Evolutionary conservation across 106 monocot genomes (phyloP).

Genomic region (Apostasia shenzhenica): DNA sequence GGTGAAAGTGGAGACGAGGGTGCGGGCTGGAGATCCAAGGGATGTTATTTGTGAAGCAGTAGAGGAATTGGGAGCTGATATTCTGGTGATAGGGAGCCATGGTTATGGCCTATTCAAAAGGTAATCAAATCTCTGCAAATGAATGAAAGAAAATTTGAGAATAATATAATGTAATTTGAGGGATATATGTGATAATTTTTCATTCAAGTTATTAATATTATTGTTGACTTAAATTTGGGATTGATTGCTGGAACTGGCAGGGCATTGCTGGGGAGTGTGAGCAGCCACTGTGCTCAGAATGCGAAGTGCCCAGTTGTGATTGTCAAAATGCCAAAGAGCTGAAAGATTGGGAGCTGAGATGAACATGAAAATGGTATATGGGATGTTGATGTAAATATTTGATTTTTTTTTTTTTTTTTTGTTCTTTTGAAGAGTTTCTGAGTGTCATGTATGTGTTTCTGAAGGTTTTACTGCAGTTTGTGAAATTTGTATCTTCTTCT

Average conservation of each 20-base stretch:
- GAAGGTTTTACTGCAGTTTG: too few species aligned
- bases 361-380: background rate
- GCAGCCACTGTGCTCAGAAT: constrained; percentile 23
- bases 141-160: too few species aligned
- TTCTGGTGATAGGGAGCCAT: constrained; percentile 65
- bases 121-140: constrained; percentile 4
- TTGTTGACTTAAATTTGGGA: background rate
- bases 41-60: constrained; percentile 57
- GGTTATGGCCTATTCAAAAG: constrained; percentile 59
- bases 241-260: background rate
- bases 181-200: background rate
- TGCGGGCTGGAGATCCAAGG: constrained; percentile 40
- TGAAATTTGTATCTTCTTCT: too few species aligned
- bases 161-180: too few species aligned
- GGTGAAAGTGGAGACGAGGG: constrained; percentile 24
- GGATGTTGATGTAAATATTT: background rate
- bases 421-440: too few species aligned
- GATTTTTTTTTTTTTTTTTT: too few species aligned
- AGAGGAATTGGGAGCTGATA: constrained; percentile 30
- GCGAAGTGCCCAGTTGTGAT: constrained; percentile 24
- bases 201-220: background rate
- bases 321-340: constrained; percentile 14
- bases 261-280: constrained; percentile 22
- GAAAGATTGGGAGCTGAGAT: background rate
- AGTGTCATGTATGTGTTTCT: too few species aligned